Base-by-base conservation (phyloP, 2,329 filamentous ascomycete species). In the Fusarium sp. region DNA sequence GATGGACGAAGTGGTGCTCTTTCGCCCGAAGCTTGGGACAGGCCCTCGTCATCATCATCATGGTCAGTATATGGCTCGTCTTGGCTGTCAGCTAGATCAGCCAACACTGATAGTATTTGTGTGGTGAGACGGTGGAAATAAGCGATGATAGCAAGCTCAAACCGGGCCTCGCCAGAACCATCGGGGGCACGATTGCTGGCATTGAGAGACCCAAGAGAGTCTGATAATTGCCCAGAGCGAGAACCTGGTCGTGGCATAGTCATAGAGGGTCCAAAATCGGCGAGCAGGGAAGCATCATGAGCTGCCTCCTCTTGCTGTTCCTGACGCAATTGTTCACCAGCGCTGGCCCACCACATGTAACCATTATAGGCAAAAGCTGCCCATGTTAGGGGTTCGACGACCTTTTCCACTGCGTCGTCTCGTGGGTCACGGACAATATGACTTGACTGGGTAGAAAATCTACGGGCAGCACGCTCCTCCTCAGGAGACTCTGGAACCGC, bases 331-430 rank as follows among this genome's bases (percentile, higher is more conserved):
- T 92, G 89, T 82, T 96, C 94, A 66, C 93, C 94, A 0, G 94
- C 93, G 22, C 92, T 94, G 5, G 94, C 93, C 94, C 94, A 96
- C 94, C 94, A 96, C 89, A 96, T 94, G 84, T 96, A 95, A 30
- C 92, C 91, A 62, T 89, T 90, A 82, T 96, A 96, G 10, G 94
- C 94, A 32, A 96, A 88, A 3, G 92, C 90, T 2, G 92, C 87
- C 94, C 91, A 93, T 47, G 88, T 91, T 45, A 88, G 80, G 4
- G 91, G 90, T 77, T 93, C 91, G 35, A 91, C 85, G 48, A 92
- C 85, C 61, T 83, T 81, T 64, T 91, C 89, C 30, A 88, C 83
- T 13, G 84, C 84, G 41, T 89, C 85, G 54, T 87, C 86, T 15
- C 82, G 80, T 10, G 85, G 84, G 24, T 83, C 81, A 51, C 74